A percentile compares a stretch with the other conserved stretches of the same genome.
These are phyloP conservation scores for Magnolia sinica DNA, from an alignment of 164 flowering plant species.

Conservation along the genomic window DNA sequence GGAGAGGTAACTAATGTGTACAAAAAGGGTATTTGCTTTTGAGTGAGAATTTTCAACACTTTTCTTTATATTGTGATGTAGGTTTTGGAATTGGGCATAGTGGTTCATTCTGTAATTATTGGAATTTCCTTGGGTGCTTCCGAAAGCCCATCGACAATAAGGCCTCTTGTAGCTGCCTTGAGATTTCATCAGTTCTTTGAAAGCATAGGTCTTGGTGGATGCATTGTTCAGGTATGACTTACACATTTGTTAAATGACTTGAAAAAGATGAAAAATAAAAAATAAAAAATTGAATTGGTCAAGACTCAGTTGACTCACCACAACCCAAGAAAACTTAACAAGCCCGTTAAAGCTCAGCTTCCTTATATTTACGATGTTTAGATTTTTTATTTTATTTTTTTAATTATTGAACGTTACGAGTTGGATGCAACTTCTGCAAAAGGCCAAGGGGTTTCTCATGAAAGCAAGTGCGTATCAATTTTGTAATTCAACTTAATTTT, in stretches of 20 bases:
- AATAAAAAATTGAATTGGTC: too few relatives aligned
- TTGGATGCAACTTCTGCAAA: not conserved
- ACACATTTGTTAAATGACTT: too few relatives aligned
- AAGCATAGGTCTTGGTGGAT: constrained; percentile 25
- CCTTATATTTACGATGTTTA: not conserved
- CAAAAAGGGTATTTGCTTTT: not conserved
- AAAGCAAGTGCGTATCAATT: too few relatives aligned
- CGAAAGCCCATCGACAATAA: constrained; percentile 11
- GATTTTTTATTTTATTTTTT: too few relatives aligned
- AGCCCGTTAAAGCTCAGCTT: too few relatives aligned
- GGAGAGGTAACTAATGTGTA: not conserved
- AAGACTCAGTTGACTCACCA: too few relatives aligned
- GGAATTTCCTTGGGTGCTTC: constrained; percentile 21
- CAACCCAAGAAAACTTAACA: too few relatives aligned
- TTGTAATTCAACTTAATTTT: too few relatives aligned
- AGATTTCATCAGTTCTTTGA: constrained; percentile 25
- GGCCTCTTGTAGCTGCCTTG: constrained; percentile 17
- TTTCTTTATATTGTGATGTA: not conserved
- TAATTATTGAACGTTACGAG: not conserved
- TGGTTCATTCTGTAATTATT: constrained; percentile 22
- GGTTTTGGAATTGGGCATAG: constrained; percentile 27
- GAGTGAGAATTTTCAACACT: not conserved
- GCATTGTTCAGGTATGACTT: constrained; percentile 17
- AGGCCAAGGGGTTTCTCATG: too few relatives aligned
- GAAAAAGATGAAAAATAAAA: too few relatives aligned